These are phyloP conservation scores for Phtheirospermum japonicum DNA, from an alignment of 257 asterid genomes.

Conservation along the genomic window DNA sequence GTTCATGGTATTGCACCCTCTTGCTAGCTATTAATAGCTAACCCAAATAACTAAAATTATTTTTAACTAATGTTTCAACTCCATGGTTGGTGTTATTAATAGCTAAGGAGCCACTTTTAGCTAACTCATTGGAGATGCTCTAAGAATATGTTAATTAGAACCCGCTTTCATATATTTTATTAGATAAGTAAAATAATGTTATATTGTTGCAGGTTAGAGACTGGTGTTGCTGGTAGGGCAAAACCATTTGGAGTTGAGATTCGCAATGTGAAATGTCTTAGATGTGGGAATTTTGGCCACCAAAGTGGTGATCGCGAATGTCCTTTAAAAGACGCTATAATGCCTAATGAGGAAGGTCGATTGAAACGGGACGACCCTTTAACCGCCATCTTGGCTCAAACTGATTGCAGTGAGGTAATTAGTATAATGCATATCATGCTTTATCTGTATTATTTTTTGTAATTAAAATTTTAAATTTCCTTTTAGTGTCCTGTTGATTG, in stretches of 20 bases:
- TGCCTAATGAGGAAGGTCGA: constrained; percentile 91
- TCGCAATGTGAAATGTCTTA: constrained; percentile 93
- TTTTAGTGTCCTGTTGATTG: constrained; percentile 2
- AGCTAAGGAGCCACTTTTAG: too few relatives aligned
- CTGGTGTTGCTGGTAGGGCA: constrained; percentile 82
- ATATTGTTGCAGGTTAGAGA: constrained; percentile 68
- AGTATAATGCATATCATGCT: constrained; percentile 7
- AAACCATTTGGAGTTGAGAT: constrained; percentile 97
- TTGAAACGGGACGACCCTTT: constrained; percentile 92
- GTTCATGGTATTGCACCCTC: too few relatives aligned
- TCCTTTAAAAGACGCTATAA: constrained; percentile 86
- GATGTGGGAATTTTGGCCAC: constrained; percentile 90
- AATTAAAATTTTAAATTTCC: background rate
- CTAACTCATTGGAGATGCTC: too few relatives aligned
- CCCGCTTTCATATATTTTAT: constrained; percentile 6
- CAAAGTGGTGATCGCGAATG: constrained; percentile 99
- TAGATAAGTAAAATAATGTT: background rate
- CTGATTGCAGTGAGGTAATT: constrained; percentile 73
- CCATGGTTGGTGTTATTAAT: too few relatives aligned
- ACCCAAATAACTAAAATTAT: too few relatives aligned
- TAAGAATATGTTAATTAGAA: background rate
- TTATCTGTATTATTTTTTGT: background rate
- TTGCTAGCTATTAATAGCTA: too few relatives aligned
- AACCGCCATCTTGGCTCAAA: constrained; percentile 81
- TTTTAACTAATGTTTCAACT: too few relatives aligned